Conservation (phyloP, 768 basidiomycete species). For the Pulveroboletus ravenelii region DNA sequence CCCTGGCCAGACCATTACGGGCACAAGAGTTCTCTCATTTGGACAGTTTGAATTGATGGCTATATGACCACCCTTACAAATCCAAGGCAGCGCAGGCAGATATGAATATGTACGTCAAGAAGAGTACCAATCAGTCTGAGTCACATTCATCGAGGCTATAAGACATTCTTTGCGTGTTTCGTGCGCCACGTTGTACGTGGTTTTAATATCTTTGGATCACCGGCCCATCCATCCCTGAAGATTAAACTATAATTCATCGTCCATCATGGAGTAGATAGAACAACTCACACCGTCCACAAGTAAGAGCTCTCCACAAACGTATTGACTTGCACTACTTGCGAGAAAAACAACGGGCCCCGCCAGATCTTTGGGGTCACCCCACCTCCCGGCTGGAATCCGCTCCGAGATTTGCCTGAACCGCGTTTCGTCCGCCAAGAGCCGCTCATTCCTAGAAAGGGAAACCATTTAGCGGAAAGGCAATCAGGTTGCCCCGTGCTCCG, state of each 20-base stretch:
- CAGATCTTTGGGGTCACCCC: slow-evolving; percentile 64
- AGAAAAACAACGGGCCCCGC: slow-evolving; percentile 65
- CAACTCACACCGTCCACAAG: slow-evolving; percentile 65
- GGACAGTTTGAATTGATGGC: slow-evolving; percentile 3
- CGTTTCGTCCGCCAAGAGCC: slow-evolving; percentile 55
- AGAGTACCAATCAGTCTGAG: neutral
- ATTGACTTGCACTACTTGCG: slow-evolving; percentile 58
- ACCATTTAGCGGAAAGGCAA: slow-evolving; percentile 11
- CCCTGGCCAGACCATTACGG: neutral
- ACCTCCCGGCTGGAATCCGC: slow-evolving; percentile 63
- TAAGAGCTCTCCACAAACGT: slow-evolving; percentile 63
- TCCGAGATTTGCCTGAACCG: slow-evolving; percentile 65
- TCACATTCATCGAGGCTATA: slow-evolving; percentile 2
- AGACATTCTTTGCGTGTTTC: neutral
- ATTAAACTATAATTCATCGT: slow-evolving; percentile 1
- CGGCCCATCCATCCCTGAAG: slow-evolving; percentile 62
- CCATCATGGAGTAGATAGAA: slow-evolving; percentile 2
- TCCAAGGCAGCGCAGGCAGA: neutral
- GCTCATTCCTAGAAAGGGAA: slow-evolving; percentile 51
- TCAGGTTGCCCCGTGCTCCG: neutral
- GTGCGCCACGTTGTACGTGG: neutral
- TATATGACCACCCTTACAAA: neutral
- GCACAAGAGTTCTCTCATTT: slow-evolving; percentile 5
- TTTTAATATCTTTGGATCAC: slow-evolving; percentile 12
- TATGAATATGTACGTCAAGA: slow-evolving; percentile 17